Evolutionary conservation across 805 yeast genomes (phyloP), one percentile per base, ranked within the genome.

Genomic region (Wickerhamiella parazyma): DNA sequence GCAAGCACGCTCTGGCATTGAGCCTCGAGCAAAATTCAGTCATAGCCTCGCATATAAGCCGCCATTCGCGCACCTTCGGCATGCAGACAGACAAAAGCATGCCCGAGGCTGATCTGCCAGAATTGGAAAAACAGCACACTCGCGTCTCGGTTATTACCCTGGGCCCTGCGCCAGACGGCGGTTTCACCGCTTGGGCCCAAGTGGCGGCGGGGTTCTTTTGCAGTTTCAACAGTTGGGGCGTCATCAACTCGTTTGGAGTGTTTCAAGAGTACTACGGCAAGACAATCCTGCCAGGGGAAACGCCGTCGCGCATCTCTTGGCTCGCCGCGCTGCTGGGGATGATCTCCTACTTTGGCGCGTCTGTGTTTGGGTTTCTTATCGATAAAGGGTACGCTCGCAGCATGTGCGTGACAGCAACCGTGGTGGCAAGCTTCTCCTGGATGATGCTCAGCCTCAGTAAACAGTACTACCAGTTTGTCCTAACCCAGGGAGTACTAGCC

Each of bases 191-290:
- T 0, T 74, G 78, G 77, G 52, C 70, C 12, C 72, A 71, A 10
- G 68, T 73, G 1, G 35, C 66, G 2, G 73, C 71, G 16, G 64
- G 66, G 0, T 67, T 71, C 60, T 59, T 70, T n/a, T 52, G 65
- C 55, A 55, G 65, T 66, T 52, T 69, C 51, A 56, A 71, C 46
- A 70, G 78, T 0, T 75, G 72, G 68, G 82, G 83, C 14, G 64
- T 75, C 60, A 71, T 72, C 45, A 72, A 76, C 34, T 64, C 73
- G 3, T 76, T 62, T 56, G 82, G 80, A 20, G 73, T 74, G 3
- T 76, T 72, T 52, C 71, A 75, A 42, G 61, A 68, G 28, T 72
- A 68, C 53, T 76, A 75, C 50, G 20, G 24, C 18, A 60, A 64
- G 18, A 39, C 58, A 11, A 49, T 49, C 21, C 74, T 71, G 45